A percentile compares a stretch with the other conserved stretches of the same genome.
These are phyloP conservation scores for Lachancea quebecensis DNA, from an alignment of 805 yeast species.

Conservation along the genomic window DNA sequence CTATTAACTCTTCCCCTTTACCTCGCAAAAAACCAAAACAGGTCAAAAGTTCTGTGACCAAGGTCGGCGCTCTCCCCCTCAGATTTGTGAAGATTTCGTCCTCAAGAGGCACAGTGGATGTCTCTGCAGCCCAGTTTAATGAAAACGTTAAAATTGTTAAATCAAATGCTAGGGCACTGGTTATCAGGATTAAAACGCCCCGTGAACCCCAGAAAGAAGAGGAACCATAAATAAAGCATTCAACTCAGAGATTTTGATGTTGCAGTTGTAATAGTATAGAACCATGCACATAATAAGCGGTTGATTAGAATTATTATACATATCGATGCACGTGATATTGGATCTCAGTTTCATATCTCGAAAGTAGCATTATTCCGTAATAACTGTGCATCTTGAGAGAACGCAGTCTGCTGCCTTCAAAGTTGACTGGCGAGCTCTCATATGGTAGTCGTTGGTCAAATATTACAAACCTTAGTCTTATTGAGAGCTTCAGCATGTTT, in stretches of 20 bases:
- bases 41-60: constrained; percentile 16
- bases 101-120: constrained; percentile 30
- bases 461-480: neutral
- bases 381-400: no score
- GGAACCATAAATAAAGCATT: neutral
- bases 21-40: constrained; percentile 11
- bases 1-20: constrained; percentile 1
- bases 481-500: constrained; percentile 1
- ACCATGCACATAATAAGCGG: neutral
- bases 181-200: constrained; percentile 20
- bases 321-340: no score
- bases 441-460: neutral
- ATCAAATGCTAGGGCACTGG: constrained; percentile 26
- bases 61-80: constrained; percentile 28
- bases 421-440: neutral
- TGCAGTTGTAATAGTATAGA: neutral
- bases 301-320: no score
- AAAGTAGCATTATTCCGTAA: no score
- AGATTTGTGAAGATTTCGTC: constrained; percentile 39
- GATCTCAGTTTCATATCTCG: no score
- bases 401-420: no score
- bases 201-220: constrained; percentile 2
- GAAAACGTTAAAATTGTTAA: constrained; percentile 22
- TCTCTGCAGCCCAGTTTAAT: constrained; percentile 40
- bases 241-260: neutral